These are phyloP conservation scores for Eragrostis tef DNA, from an alignment of 202 grass and related monocot species.

Conservation along the genomic window DNA sequence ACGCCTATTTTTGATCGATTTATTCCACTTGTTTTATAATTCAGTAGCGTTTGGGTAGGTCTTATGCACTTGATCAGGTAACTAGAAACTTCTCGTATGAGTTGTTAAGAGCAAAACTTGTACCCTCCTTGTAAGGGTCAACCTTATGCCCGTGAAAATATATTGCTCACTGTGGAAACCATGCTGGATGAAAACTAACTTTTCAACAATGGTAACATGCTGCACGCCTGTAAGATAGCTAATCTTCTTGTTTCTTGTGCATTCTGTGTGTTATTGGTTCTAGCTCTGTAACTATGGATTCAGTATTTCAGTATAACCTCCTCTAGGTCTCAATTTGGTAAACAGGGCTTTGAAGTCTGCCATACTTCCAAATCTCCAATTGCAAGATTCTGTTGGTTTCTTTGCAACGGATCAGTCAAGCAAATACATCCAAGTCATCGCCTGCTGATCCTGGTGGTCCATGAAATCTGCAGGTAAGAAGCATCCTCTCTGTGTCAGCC, in stretches of 20 bases:
- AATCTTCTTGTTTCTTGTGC: not conserved
- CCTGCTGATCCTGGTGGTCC: too few relatives aligned
- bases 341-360: too few relatives aligned
- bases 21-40: not conserved
- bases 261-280: too few relatives aligned
- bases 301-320: not conserved
- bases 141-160: not conserved
- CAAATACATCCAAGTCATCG: too few relatives aligned
- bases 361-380: too few relatives aligned
- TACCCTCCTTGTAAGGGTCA: not conserved
- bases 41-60: not conserved
- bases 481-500: too few relatives aligned
- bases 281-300: not conserved
- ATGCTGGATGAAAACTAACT: not conserved
- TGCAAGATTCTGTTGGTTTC: too few relatives aligned
- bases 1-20: not conserved
- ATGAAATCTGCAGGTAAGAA: too few relatives aligned
- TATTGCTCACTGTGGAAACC: not conserved
- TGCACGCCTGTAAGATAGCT: not conserved
- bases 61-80: not conserved
- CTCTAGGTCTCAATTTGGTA: not conserved
- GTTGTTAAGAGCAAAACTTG: not conserved
- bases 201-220: not conserved
- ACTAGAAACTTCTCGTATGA: not conserved
- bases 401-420: too few relatives aligned